Conservation (phyloP, 176 grass and related monocot species). For the Dendrocalamus sinicus region DNA sequence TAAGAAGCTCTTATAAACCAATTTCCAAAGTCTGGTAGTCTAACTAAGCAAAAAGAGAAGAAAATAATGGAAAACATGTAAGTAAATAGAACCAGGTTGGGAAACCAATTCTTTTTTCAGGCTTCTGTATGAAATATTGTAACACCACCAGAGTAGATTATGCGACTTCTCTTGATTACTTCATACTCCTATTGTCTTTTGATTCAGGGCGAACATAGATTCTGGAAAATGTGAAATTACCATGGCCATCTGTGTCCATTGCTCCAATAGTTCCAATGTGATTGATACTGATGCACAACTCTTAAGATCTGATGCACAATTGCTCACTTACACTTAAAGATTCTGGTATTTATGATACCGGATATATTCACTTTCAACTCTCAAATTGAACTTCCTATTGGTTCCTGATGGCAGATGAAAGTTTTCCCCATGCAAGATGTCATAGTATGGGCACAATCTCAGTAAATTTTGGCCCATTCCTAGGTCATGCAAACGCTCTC, state of each 20-base stretch:
- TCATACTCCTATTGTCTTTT: neutral
- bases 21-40: neutral
- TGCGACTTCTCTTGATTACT: neutral
- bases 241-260: neutral
- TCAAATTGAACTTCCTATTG: neutral
- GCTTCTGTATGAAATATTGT: slow-evolving; percentile 5
- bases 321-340: neutral
- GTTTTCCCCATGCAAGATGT: neutral
- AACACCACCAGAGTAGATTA: neutral
- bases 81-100: neutral
- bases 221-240: neutral
- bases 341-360: neutral
- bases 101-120: neutral
- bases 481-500: neutral
- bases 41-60: neutral
- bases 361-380: neutral
- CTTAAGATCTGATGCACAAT: neutral
- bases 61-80: neutral
- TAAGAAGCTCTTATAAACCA: slow-evolving; percentile 5
- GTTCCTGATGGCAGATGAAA: neutral
- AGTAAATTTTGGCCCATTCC: neutral
- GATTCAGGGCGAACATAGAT: slow-evolving; percentile 9
- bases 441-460: neutral
- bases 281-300: slow-evolving; percentile 4
- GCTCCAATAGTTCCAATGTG: neutral